Base-by-base conservation (phyloP, 2,329 filamentous ascomycete species). In the Arachnomyces sp. region DNA sequence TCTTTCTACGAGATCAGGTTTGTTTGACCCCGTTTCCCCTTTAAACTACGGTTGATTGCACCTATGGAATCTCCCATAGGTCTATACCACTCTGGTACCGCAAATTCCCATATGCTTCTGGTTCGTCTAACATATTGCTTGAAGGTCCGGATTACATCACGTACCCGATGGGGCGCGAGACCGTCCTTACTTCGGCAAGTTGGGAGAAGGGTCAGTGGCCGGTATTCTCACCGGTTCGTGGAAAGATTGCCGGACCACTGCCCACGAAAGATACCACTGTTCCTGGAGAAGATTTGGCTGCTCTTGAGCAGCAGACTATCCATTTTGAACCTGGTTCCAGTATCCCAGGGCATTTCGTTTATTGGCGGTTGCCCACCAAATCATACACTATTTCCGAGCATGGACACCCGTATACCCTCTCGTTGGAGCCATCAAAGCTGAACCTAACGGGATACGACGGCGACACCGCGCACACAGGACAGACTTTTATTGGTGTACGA, bases 121-220 rank as follows among this genome's bases (percentile, higher is more conserved):
- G 21, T 9, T 25, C 21, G 5, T 5, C 21, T 15, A 15, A 21
- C 13, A 35, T 21, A 21, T 2, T 29, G 28, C 8, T 1, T 12
- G 8, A 21, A 38, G 36, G 36, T 13, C 50, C 51, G 0, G 55
- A 56, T 12, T 72, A 56, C 46, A 46, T 52, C 18, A 56, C 59
- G 14, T 74, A 70, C 46, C 71, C 72, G 0, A 74, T 77, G 73
- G 74, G 74, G 1, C 61, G 75, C 7, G 75, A 79, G 51, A 68
- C 69, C 0, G 66, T 75, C 0, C 53, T 76, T 3, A 65, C 63
- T 8, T 64, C 70, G 0, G 71, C 67, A 2, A 69, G 59, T 0
- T 80, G 73, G 75, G 44, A 63, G 0, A 44, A 63, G 0, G 68
- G 63, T 1, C 63, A 68, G 5, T 78, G 72, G 70, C 75, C 74